Conservation (phyloP, 108 stramenopile genomes). For the Pseudonitzschia pungens region DNA sequence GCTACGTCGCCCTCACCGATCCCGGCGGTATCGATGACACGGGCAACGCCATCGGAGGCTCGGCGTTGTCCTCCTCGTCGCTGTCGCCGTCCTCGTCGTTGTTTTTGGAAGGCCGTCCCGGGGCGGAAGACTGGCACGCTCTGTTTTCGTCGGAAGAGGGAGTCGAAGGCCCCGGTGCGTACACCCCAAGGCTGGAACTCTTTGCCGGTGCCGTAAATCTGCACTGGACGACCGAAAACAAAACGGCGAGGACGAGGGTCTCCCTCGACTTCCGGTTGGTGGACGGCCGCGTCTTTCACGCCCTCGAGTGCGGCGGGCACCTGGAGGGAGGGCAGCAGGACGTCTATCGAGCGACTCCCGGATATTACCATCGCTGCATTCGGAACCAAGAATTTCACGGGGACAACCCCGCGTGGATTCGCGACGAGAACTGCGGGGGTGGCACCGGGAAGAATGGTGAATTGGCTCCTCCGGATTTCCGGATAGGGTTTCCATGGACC, state of each 20-base stretch:
- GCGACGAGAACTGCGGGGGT: background rate
- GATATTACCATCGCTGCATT: slow-evolving; percentile 47
- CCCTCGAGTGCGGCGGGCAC: slow-evolving; percentile 38
- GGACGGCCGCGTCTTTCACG: slow-evolving; percentile 44
- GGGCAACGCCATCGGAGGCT: slow-evolving; percentile 33
- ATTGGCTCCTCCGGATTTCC: slow-evolving; percentile 36
- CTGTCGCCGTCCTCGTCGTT: slow-evolving; percentile 21
- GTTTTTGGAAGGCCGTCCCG: slow-evolving; percentile 56
- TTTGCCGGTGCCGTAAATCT: slow-evolving; percentile 64
- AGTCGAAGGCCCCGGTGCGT: slow-evolving; percentile 27
- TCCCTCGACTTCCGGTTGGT: slow-evolving; percentile 67
- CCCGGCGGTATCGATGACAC: background rate
- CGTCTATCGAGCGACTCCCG: slow-evolving; percentile 41
- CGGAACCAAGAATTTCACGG: background rate
- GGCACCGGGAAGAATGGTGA: slow-evolving; percentile 37
- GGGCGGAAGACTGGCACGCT: slow-evolving; percentile 62
- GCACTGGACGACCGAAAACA: slow-evolving; percentile 72
- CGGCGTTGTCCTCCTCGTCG: too few species aligned
- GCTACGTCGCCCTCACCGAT: slow-evolving; percentile 57
- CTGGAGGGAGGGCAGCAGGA: slow-evolving; percentile 40
- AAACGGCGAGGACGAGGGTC: slow-evolving; percentile 50
- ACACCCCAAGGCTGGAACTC: slow-evolving; percentile 22
- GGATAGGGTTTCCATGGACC: slow-evolving; percentile 56
- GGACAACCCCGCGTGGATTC: background rate
- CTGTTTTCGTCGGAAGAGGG: slow-evolving; percentile 29